Conservation (phyloP, 371 early-diverging fungal genomes). For the Lichtheimia ornata region DNA sequence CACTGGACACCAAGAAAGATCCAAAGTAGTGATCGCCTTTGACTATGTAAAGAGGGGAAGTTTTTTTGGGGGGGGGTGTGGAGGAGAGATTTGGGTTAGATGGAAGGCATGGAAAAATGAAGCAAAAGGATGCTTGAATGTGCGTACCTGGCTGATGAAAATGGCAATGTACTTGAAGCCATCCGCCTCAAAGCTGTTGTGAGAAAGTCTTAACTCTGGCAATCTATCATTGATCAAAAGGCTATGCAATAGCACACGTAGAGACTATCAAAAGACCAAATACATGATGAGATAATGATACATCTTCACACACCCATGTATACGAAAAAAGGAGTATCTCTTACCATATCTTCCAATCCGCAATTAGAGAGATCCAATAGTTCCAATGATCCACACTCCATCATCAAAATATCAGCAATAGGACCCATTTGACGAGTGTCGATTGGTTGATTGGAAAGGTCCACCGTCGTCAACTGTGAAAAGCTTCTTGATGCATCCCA, state of each 20-base stretch:
- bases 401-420: slow-evolving; percentile 53
- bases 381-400: slow-evolving; percentile 28
- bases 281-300: background rate
- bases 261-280: slow-evolving; percentile 22
- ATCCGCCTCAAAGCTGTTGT: slow-evolving; percentile 39
- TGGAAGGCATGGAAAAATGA: too few species aligned
- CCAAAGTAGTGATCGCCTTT: slow-evolving; percentile 33
- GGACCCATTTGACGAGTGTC: slow-evolving; percentile 51
- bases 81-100: too few species aligned
- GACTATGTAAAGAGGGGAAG: slow-evolving; percentile 24
- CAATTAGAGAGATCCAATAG: slow-evolving; percentile 34
- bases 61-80: too few species aligned
- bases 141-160: slow-evolving; percentile 44
- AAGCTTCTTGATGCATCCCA: slow-evolving; percentile 15
- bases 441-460: slow-evolving; percentile 47
- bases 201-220: slow-evolving; percentile 26
- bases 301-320: background rate
- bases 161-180: slow-evolving; percentile 49
- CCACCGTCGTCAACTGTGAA: slow-evolving; percentile 35
- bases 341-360: slow-evolving; percentile 40
- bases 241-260: slow-evolving; percentile 41
- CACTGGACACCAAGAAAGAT: slow-evolving; percentile 33
- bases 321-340: slow-evolving; percentile 1
- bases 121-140: too few species aligned
- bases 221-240: slow-evolving; percentile 37